Evolutionary conservation across 2,329 filamentous ascomycete species (phyloP), one percentile per base, ranked within the genome.

Genomic region (Diaporthe velutina): DNA sequence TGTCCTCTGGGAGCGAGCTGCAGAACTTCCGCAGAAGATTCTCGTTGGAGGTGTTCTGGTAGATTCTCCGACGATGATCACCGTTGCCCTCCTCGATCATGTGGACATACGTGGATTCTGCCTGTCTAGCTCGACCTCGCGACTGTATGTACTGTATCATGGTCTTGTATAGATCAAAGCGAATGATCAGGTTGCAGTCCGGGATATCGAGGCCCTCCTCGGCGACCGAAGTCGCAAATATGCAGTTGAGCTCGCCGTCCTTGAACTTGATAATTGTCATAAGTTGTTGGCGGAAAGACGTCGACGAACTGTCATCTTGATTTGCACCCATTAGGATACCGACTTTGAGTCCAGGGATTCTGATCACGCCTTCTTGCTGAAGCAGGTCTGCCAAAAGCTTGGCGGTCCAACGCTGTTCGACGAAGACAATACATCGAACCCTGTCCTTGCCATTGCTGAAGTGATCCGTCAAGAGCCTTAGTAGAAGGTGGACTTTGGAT

Each of bases 81-180:
- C 82, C 77, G 78, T 98, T 98, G 10, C 88, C 89, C 1, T 83
- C 80, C 80, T 98, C 96, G 3, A 95, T 82, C 94, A 99, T 96
- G 79, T 94, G 94, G 45, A 96, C 89, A 82, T 96, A 98, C 77
- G 90, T 92, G 0, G 97, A 98, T 72, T 93, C 89, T 0, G 85
- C 83, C 79, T 95, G 93, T 52, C 97, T 90, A 17, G 97, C 97
- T 71, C 97, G 91, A 0, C 97, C 97, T 76, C 95, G 91, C 19
- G 96, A 98, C 82, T 99, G 97, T 28, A 98, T 92, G 81, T 98
- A 98, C 80, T 98, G 94, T 70, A 98, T 98, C 83, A 98, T 92
- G 0, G 96, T 98, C 15, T 89, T 88, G 83, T 95, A 98, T 3
- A 98, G 89, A 80, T 98, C 95, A 79, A 98, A 99, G 2, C 96